Base-by-base conservation (phyloP, 257 asterid genomes). In the Scutellaria barbata region DNA sequence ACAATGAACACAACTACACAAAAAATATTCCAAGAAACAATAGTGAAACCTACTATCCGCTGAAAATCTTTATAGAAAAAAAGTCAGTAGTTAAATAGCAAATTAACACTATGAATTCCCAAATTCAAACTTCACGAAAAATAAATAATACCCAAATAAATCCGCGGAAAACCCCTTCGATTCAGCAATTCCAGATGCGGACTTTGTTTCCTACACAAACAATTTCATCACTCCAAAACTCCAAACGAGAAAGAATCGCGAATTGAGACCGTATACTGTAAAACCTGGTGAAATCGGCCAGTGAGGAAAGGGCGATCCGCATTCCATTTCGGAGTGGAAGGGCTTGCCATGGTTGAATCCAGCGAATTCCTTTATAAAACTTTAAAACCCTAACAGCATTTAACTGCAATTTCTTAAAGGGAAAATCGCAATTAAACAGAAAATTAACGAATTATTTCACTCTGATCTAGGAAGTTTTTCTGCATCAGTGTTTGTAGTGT, bases 281-380 rank as follows among this genome's bases (percentile, higher is more conserved):
- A 18, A 12, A 46, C 90, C 96, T 81, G 96, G 72, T 85, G 88
- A 53, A 86, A 88, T 63, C 89, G 88, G 69, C 92, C 92, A 18
- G 94, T 88, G 59, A 84, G 94, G 66, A 86, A 90, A 65, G 97
- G 95, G 68, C 96, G 93, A 72, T 86, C 92, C 20, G 81, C 80
- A 59, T 90, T 90, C 96, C 97, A 90, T 64, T 63, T 78, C 61
- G 97, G 97, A 60, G 92, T 86, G 20, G 85, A 77, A 50, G 89
- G 85, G 68, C 84, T 65, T 62, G 82, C 69, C 42, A 68, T 55
- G 16, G 81, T 47, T 11, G 88, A 76, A 62, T 89, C 96, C 93
- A 85, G 87, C 45, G 42, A 33, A 39, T 53, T 57, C 52, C 59
- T 63, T 69, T 45, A 37, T 7, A 56, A 59, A 68, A 35, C 25